Evolutionary conservation across 2,329 filamentous ascomycete species (phyloP).

Genomic region (Tolypocladium capitatum): DNA sequence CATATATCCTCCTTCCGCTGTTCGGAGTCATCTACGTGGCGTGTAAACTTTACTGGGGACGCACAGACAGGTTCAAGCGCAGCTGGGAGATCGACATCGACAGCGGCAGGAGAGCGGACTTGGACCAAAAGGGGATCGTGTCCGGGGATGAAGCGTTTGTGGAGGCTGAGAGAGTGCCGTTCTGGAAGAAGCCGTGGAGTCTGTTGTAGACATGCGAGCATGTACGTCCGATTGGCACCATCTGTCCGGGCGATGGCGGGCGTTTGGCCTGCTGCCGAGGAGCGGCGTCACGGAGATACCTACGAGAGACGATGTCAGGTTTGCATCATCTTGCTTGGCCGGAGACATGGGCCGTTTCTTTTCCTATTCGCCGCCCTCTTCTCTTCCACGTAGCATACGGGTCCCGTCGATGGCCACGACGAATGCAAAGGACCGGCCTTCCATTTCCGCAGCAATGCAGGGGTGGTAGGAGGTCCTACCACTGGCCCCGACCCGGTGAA

Average conservation of each 20-base stretch:
- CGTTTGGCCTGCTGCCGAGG: not conserved
- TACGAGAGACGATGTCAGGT: not conserved
- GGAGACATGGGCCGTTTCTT: not conserved
- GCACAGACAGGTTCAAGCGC: conserved; percentile 36
- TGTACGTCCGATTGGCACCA: not conserved
- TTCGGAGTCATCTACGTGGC: conserved; percentile 43
- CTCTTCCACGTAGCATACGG: not conserved
- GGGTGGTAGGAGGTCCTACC: too few relatives aligned
- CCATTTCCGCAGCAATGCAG: too few relatives aligned
- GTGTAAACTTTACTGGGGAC: conserved; percentile 38
- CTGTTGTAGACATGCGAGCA: conserved; percentile 20
- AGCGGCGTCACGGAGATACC: not conserved
- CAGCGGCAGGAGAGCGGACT: conserved; percentile 39
- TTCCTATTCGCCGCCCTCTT: too few relatives aligned
- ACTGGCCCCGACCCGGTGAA: too few relatives aligned
- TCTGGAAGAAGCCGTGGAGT: conserved; percentile 31
- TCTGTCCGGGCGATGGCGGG: not conserved
- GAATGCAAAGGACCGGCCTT: too few relatives aligned
- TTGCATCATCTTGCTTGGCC: not conserved
- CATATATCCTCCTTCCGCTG: conserved; percentile 47
- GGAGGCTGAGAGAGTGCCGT: conserved; percentile 15
- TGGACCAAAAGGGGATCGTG: conserved; percentile 28
- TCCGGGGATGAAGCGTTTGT: conserved; percentile 16
- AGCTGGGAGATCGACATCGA: conserved; percentile 42
- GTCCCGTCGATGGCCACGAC: not conserved